Base-by-base conservation (phyloP, 78 protist genomes). In the Monosiga brevicollis region DNA sequence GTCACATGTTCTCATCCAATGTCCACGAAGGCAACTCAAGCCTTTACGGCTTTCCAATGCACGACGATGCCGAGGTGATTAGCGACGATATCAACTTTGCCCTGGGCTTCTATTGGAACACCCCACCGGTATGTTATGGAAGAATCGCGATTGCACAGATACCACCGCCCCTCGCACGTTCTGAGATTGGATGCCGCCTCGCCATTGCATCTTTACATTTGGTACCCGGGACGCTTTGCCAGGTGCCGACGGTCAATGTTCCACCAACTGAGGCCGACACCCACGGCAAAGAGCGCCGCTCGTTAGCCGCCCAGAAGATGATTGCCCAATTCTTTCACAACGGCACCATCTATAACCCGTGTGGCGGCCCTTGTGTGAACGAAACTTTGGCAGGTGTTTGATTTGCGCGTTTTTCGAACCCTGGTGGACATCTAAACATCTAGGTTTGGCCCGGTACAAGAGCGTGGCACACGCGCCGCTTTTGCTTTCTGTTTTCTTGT, bases 211-310 rank as follows among this genome's bases (percentile, higher is more conserved):
- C 11, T 15, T 20, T 15, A 20, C 62, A 49, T 78, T 43, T n/a
- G 62, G 62, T 41, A 39, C 39, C 24, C 81, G n/a, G n/a, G n/a
- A n/a, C n/a, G n/a, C n/a, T n/a, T n/a, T n/a, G 35, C 34, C 62
- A 3, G 9, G 81, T 78, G 26, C 62, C 81, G 26, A 2, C 39
- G 10, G 32, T 26, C 25, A 78, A 78, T 35, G 42, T 41, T 2
- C 81, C 81, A 25, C 37, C 81, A 2, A 2, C 81, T 2, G 22
- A 38, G 43, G n/a, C 49, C 36, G 82, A 78, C 72, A 43, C 82
- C 73, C 82, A 78, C 72, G 82, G 25, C 54, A 36, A 39, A 22
- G 29, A 41, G 15, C 79, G 79, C 32, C 79, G 79, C 41, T 24
- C 11, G 2, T 1, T 36, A 1, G 1, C 38, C 22, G 79, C 54